Conservation (phyloP, 495 filamentous ascomycete species). For the Penicillium parvum region DNA sequence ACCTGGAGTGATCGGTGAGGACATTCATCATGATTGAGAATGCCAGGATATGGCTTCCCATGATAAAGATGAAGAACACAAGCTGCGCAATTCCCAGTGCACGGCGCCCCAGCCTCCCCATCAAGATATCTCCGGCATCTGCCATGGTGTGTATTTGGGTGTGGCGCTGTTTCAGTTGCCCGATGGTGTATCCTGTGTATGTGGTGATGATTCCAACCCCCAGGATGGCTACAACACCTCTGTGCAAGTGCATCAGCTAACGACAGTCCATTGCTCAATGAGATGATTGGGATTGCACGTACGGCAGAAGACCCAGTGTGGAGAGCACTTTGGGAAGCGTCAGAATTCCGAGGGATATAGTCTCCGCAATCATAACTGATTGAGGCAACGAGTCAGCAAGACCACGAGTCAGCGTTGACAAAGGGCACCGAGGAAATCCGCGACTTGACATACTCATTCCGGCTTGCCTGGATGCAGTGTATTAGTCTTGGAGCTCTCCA, state of each 20-base stretch:
- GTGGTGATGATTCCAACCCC: too few relatives aligned
- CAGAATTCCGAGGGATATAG: conserved; percentile 61
- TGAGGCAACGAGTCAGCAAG: too few relatives aligned
- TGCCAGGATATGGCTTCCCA: conserved; percentile 68
- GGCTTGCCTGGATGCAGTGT: conserved; percentile 21
- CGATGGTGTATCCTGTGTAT: conserved; percentile 36
- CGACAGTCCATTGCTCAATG: too few relatives aligned
- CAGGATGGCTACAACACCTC: too few relatives aligned
- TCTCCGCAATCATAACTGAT: conserved; percentile 65
- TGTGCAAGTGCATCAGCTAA: too few relatives aligned
- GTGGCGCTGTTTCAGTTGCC: conserved; percentile 33
- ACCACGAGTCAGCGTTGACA: too few relatives aligned
- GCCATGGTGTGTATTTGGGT: conserved; percentile 61
- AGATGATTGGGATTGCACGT: too few relatives aligned
- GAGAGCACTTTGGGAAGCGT: conserved; percentile 62
- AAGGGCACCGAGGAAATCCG: too few relatives aligned
- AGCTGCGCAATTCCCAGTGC: conserved; percentile 58
- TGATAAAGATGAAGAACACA: conserved; percentile 66
- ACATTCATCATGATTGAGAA: conserved; percentile 61
- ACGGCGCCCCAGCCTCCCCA: conserved; percentile 60
- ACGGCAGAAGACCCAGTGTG: conserved; percentile 55
- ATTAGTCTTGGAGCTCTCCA: conserved; percentile 7
- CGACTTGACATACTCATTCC: conserved; percentile 39
- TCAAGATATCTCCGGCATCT: conserved; percentile 63
- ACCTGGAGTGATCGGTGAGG: conserved; percentile 58